Conservation (phyloP, 2,329 filamentous ascomycete species). For the Colletotrichum gloeosporioides region DNA sequence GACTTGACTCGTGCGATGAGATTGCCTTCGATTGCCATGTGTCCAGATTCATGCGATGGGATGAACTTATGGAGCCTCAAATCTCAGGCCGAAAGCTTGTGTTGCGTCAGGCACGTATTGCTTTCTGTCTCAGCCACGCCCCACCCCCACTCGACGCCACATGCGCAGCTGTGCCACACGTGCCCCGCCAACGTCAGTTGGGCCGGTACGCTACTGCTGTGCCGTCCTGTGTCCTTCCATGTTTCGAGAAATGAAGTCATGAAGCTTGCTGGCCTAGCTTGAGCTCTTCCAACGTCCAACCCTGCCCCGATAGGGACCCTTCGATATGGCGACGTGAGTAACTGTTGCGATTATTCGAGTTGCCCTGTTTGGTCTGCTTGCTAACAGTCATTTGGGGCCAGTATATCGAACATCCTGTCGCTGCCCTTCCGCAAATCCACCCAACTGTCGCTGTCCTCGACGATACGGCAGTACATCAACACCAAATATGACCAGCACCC, state of each 20-base stretch:
- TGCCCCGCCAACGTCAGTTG: slow-evolving; percentile 23
- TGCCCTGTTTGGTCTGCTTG: neutral
- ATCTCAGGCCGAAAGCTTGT: neutral
- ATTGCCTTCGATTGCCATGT: neutral
- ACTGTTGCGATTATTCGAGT: neutral
- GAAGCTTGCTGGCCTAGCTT: slow-evolving; percentile 4
- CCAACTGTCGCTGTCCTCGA: slow-evolving; percentile 76
- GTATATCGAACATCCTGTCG: slow-evolving; percentile 67
- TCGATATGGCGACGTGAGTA: slow-evolving; percentile 32
- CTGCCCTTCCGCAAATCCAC: slow-evolving; percentile 89
- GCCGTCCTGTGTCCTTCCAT: neutral
- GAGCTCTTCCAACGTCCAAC: neutral
- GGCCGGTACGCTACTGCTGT: neutral
- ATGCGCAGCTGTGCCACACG: neutral
- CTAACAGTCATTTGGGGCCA: slow-evolving; percentile 6
- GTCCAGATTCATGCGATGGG: neutral
- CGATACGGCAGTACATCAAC: slow-evolving; percentile 94
- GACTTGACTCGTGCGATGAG: neutral
- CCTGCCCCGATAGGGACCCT: neutral
- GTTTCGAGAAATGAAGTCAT: slow-evolving; percentile 20
- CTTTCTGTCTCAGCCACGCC: neutral
- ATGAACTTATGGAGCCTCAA: neutral
- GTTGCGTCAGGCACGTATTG: neutral
- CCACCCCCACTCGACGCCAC: slow-evolving; percentile 8
- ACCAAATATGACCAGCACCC: slow-evolving; percentile 99